Evolutionary conservation across 805 yeast species (phyloP), one percentile per base, ranked within the genome.

Genomic region (Myxozyma udenii): DNA sequence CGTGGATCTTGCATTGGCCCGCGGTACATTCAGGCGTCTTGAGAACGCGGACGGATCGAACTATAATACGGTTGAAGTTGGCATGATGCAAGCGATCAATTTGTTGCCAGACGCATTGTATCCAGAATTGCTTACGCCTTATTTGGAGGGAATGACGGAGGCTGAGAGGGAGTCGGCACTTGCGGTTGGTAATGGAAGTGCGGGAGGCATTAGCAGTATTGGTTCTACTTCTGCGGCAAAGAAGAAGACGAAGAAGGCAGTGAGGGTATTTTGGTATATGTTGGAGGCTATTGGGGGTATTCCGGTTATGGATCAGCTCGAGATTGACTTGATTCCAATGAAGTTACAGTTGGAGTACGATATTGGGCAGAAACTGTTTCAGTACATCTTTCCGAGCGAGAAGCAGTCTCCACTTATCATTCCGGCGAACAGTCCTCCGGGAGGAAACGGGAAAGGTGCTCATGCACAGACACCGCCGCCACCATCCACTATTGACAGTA

Each of bases 211-310:
- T 28, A 9, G 33, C 33, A 28, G 33, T 28, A 9, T 28, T 28
- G 14, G 12, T 28, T 9, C 9, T 28, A 9, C 14, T 9, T 28
- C 33, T 9, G 14, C 33, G 33, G 33, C 14, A 9, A 14, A 14
- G 14, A 28, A 28, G 33, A 61, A 58, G 14, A 59, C 48, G 18
- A 61, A 50, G 7, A 59, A 62, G n/a, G 66, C 79, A 54, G 65
- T 83, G 5, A 67, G 68, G 4, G 67, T 82, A 1, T 64, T 69
- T 9, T 90, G 98, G 98, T 77, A 80, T n/a, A 79, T 85, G 82
- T 78, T 84, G 46, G 80, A 78, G 48, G 88, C 95, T 0, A 84
- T 91, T 50, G 98, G 96, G 28, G 98, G 98, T 9, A 88, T 90
- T 45, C 78, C 85, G n/a, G 82, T 90, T 22, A 74, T 90, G 69